Conservation (phyloP, 2,329 filamentous ascomycete species). For the Penicillium sp. region DNA sequence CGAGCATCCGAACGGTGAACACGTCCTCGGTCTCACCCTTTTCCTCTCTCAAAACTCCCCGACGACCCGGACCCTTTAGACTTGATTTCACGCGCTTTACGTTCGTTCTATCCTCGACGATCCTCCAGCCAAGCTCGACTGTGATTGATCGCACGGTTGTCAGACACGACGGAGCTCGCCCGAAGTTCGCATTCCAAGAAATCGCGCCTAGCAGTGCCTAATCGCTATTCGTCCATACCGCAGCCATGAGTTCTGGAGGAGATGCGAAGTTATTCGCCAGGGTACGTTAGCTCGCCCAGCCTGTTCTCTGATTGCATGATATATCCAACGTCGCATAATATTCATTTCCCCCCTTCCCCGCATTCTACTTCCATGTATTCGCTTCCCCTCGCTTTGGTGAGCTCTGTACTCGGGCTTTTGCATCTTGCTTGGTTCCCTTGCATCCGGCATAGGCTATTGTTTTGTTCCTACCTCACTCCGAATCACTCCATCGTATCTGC, state of each 20-base stretch:
- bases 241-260: constrained; percentile 61
- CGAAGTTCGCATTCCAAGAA: constrained; percentile 6
- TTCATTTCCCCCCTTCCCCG: constrained; percentile 13
- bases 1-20: constrained; percentile 14
- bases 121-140: constrained; percentile 10
- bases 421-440: constrained; percentile 1
- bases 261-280: constrained; percentile 99
- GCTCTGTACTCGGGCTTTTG: constrained; percentile 2
- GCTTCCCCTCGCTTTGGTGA: constrained; percentile 7
- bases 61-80: neutral
- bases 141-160: constrained; percentile 15
- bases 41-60: constrained; percentile 9
- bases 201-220: neutral
- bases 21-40: constrained; percentile 11
- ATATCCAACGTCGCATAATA: neutral
- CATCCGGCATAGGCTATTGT: constrained; percentile 3
- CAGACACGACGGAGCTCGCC: constrained; percentile 4
- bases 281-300: constrained; percentile 52
- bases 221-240: constrained; percentile 14
- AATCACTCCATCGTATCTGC: neutral
- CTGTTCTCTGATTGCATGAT: constrained; percentile 17
- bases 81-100: constrained; percentile 2
- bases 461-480: neutral
- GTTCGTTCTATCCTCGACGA: constrained; percentile 3
- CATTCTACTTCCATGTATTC: constrained; percentile 11